Base-by-base conservation (phyloP, 352 stramenopile species). In the Peronospora belbahrii region DNA sequence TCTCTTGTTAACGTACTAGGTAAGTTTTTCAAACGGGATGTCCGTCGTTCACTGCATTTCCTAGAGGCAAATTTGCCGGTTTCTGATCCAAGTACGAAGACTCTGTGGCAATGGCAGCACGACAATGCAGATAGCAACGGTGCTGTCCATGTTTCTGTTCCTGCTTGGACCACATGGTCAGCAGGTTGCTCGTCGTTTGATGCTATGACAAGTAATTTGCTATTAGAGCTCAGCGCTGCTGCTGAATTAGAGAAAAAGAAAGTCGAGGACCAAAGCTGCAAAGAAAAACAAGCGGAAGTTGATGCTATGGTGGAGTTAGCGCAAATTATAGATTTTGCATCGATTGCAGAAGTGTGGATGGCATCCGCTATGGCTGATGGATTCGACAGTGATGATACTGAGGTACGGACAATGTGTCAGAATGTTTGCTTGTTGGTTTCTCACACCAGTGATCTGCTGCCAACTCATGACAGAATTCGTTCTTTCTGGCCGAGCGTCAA, bases 1-100 rank as follows among this genome's bases (percentile, higher is more conserved):
- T 32, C 42, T 41, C 56, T 85, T 0, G 55, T 70, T 7, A 33
- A 71, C 11, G 57, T 55, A 11, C 46, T 92, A 13, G 70, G 67
- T 3, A 58, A 67, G 3, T 67, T 86, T 10, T 87, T 78, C 48
- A 43, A 62, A 32, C 80, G 74, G 20, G 80, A 92, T 56, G 56
- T 92, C 3, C 66, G 80, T 1, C 77, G 80, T 14, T 61, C 77
- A 10, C 54, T 92, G 18, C 71, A 89, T 50, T 87, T 89, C 37
- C 28, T 92, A 9, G 59, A 92, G 53, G 61, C 56, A 9, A 65
- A 81, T 40, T 37, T 69, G 3, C 51, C 62, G 4, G 48, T 54
- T 4, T 43, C 49, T 3, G 24, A 62, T n/a, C 9, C 42, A 32
- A 54, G 24, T 7, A 56, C 45, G 19, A 58, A 35, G 24, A 52